Evolutionary conservation across 495 filamentous ascomycete species (phyloP).

Genomic region (Neurospora sublineolata): DNA sequence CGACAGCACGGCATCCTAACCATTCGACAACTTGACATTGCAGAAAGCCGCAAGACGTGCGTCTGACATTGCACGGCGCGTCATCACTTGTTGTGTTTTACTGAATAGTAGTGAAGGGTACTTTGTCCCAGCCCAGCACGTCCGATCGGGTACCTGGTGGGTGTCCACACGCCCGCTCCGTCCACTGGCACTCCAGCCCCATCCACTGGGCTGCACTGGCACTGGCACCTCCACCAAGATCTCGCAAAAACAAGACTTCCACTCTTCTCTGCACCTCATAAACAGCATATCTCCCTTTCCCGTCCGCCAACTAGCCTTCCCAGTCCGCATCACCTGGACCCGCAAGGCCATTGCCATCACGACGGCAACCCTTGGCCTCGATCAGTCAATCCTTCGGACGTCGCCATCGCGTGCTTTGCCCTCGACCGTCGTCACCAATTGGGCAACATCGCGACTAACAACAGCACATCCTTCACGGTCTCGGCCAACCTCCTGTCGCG

Average conservation of each 20-base stretch:
- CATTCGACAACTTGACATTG: background rate
- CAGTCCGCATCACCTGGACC: conserved; percentile 6
- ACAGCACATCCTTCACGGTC: background rate
- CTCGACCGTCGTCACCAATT: background rate
- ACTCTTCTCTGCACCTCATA: conserved; percentile 5
- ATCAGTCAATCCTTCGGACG: conserved; percentile 2
- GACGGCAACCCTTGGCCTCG: conserved; percentile 9
- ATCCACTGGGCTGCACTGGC: conserved; percentile 3
- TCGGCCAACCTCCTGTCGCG: background rate
- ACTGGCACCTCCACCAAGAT: conserved; percentile 19
- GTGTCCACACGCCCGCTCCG: conserved; percentile 14
- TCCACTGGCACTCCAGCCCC: conserved; percentile 11
- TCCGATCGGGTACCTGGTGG: conserved; percentile 17
- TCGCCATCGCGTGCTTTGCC: background rate
- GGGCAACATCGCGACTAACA: background rate
- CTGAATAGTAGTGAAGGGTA: conserved; percentile 23
- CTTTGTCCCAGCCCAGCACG: conserved; percentile 16
- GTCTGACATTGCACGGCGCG: background rate
- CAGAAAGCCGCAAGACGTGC: background rate
- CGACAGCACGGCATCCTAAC: background rate
- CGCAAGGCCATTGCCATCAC: conserved; percentile 9
- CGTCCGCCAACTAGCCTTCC: conserved; percentile 8
- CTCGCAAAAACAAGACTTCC: conserved; percentile 24
- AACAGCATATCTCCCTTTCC: conserved; percentile 11
- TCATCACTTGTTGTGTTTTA: background rate